Conservation (phyloP, 208 protist species). For the Crithidia expoeki region DNA sequence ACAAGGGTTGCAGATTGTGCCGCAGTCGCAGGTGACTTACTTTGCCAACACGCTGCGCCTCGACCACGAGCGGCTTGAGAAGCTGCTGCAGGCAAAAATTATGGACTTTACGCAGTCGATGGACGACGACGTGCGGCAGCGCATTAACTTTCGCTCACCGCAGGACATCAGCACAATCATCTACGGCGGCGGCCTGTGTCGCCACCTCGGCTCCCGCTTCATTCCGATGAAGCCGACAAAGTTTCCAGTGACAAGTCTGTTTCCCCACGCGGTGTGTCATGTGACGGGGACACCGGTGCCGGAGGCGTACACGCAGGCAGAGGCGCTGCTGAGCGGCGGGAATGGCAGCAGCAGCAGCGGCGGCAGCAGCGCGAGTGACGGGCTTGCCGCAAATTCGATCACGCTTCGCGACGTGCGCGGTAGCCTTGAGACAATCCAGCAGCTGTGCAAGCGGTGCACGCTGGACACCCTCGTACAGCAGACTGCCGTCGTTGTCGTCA, state of each 20-base stretch:
- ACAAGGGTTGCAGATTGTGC: slow-evolving; percentile 77
- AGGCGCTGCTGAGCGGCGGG: slow-evolving; percentile 45
- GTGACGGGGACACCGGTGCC: slow-evolving; percentile 74
- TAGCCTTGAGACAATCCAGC: slow-evolving; percentile 50
- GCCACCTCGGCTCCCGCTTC: slow-evolving; percentile 79
- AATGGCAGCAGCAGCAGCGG: not conserved
- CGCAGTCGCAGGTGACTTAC: slow-evolving; percentile 66
- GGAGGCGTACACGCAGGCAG: slow-evolving; percentile 55
- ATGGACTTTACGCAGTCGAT: slow-evolving; percentile 84
- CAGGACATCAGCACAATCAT: slow-evolving; percentile 93
- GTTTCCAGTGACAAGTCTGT: slow-evolving; percentile 69
- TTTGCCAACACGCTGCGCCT: slow-evolving; percentile 71
- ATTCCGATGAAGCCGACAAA: slow-evolving; percentile 55
- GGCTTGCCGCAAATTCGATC: slow-evolving; percentile 13
- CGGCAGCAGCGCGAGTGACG: not conserved
- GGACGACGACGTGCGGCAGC: slow-evolving; percentile 84
- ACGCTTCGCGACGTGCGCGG: slow-evolving; percentile 35
- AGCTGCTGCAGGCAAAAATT: slow-evolving; percentile 85
- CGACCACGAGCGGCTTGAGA: slow-evolving; percentile 78
- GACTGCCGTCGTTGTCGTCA: slow-evolving; percentile 84
- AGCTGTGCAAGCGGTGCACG: slow-evolving; percentile 41
- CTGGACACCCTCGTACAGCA: slow-evolving; percentile 63
- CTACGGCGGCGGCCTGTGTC: slow-evolving; percentile 85
- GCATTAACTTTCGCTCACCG: slow-evolving; percentile 87
- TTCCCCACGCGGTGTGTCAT: slow-evolving; percentile 80